phyloP scores from a whole-genome alignment of 192 early-diverging fungal species.

The Podila epigama region DNA sequence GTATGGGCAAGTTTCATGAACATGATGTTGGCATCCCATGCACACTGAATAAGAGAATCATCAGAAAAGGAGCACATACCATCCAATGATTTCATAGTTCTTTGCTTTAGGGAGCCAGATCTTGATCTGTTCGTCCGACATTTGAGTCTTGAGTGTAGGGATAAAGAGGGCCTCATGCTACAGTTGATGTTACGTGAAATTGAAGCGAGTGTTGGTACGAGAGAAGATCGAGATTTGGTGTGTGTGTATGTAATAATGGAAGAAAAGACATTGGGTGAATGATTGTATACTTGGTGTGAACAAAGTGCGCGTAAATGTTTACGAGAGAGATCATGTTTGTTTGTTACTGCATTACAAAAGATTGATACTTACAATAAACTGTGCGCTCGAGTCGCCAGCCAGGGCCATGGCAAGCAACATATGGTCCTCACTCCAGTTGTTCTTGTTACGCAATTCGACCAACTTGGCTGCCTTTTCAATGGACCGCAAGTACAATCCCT shows the following conservation, averaged over 20 bases:
- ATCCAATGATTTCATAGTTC: slow-evolving; percentile 74
- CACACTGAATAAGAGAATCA: slow-evolving; percentile 13
- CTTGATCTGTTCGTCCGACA: slow-evolving; percentile 50
- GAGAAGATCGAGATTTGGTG: not conserved
- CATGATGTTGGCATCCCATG: too few species aligned
- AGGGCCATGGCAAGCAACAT: slow-evolving; percentile 68
- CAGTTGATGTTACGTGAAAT: not conserved
- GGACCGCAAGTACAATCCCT: slow-evolving; percentile 38
- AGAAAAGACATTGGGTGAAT: too few species aligned
- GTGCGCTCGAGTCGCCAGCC: slow-evolving; percentile 53
- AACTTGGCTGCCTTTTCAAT: slow-evolving; percentile 51
- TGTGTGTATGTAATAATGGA: too few species aligned
- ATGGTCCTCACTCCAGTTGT: slow-evolving; percentile 76
- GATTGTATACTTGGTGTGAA: not conserved
- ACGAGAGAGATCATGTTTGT: too few species aligned
- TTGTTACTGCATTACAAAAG: not conserved
- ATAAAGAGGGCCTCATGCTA: slow-evolving; percentile 53
- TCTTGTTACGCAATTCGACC: slow-evolving; percentile 68
- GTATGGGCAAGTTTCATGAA: not conserved
- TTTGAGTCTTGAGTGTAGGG: slow-evolving; percentile 44
- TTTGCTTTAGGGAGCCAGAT: slow-evolving; percentile 51
- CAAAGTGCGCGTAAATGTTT: not conserved
- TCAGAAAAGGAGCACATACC: slow-evolving; percentile 19
- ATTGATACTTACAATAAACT: slow-evolving; percentile 51
- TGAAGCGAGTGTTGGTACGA: not conserved